Conservation (phyloP, 2,329 filamentous ascomycete genomes). For the Fusarium subtropicale region DNA sequence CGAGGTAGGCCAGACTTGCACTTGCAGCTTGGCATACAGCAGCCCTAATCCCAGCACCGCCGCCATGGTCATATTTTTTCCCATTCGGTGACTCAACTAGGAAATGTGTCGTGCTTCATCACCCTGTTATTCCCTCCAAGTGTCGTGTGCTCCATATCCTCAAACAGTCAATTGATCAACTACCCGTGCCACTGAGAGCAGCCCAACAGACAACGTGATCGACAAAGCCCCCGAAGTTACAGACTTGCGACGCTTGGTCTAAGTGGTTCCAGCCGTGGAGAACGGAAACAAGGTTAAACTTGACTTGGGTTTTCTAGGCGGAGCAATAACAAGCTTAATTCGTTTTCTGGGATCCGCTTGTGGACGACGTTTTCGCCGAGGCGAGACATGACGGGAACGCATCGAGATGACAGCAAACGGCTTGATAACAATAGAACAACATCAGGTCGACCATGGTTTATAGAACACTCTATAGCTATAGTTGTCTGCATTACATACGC, state of each 20-base stretch:
- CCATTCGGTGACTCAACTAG: constrained; percentile 38
- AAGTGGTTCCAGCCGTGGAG: constrained; percentile 8
- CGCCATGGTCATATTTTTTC: constrained; percentile 13
- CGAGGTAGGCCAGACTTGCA: neutral
- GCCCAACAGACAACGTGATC: constrained; percentile 1
- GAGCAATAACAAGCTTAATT: constrained; percentile 14
- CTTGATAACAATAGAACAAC: neutral
- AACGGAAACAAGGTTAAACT: constrained; percentile 17
- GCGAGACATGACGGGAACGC: neutral
- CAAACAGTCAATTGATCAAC: constrained; percentile 2
- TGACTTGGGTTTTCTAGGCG: neutral
- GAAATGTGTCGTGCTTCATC: constrained; percentile 38
- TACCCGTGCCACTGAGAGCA: neutral
- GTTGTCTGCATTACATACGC: neutral
- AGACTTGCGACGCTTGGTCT: constrained; percentile 6
- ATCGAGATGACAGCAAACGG: neutral
- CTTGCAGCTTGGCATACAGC: constrained; percentile 26
- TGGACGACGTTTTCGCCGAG: neutral
- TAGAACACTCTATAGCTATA: neutral
- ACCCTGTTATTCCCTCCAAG: constrained; percentile 2
- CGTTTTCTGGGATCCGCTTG: constrained; percentile 1
- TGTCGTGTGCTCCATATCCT: constrained; percentile 12
- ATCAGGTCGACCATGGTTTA: too few species aligned
- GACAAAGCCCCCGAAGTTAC: constrained; percentile 9
- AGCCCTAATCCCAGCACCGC: constrained; percentile 1